phyloP scores from a whole-genome alignment of 2,329 filamentous ascomycete species.

The Cercospora canescens region DNA sequence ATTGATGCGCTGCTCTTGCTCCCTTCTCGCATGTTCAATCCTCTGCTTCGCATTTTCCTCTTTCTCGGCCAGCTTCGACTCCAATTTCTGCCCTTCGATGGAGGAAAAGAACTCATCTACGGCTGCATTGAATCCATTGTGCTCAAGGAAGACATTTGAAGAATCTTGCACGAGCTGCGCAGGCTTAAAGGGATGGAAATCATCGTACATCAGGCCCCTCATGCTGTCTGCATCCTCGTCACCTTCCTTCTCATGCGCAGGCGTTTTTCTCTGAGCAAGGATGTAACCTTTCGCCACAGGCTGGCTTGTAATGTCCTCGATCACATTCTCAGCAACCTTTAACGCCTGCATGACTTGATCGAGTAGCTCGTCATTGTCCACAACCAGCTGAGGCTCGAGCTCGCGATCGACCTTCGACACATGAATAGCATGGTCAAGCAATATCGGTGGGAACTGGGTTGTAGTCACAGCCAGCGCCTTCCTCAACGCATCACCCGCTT shows the following conservation, averaged over 20 bases:
- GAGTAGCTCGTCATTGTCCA: conserved; percentile 65
- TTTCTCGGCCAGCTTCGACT: conserved; percentile 77
- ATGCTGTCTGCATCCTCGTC: conserved; percentile 44
- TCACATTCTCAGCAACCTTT: conserved; percentile 67
- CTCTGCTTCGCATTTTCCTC: conserved; percentile 81
- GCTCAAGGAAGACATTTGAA: conserved; percentile 68
- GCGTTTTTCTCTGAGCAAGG: conserved; percentile 62
- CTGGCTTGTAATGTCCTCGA: conserved; percentile 67
- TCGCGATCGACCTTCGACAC: conserved; percentile 68
- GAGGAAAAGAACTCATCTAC: conserved; percentile 98
- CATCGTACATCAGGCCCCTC: conserved; percentile 71
- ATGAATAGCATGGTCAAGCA: conserved; percentile 83
- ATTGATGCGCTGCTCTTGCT: conserved; percentile 82
- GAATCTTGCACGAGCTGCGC: conserved; percentile 72
- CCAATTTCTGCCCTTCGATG: conserved; percentile 87
- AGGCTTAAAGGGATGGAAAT: conserved; percentile 92
- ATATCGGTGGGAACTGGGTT: conserved; percentile 81
- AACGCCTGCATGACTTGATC: conserved; percentile 69
- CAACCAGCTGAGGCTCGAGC: conserved; percentile 65
- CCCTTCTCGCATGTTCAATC: conserved; percentile 77
- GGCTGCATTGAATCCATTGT: conserved; percentile 85
- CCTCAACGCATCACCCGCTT: conserved; percentile 71
- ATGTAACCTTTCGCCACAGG: conserved; percentile 79
- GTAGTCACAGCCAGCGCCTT: conserved; percentile 82
- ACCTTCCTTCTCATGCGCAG: conserved; percentile 27